Evolutionary conservation across 73 alveolate species (phyloP).

Genomic region (Paramecium primaurelia): DNA sequence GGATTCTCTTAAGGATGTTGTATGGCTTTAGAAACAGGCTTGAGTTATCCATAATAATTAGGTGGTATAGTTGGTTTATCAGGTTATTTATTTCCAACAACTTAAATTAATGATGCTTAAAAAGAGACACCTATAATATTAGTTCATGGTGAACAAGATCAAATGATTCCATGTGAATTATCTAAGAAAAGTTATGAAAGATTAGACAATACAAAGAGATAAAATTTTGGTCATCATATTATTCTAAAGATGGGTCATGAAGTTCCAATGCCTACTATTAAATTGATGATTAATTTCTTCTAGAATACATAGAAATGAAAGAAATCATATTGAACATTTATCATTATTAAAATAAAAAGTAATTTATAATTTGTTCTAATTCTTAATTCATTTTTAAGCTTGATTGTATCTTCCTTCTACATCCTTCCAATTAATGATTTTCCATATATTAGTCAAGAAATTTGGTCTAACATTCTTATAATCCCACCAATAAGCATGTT

Average conservation of each 20-base stretch:
- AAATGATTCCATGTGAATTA: not conserved
- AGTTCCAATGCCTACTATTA: not conserved
- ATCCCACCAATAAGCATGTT: conserved; percentile 88
- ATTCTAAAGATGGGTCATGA: not conserved
- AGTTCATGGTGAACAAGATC: not conserved
- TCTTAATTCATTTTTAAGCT: conserved; percentile 58
- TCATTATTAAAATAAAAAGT: not conserved
- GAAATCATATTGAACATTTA: not conserved
- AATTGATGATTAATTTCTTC: not conserved
- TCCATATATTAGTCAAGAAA: conserved; percentile 83
- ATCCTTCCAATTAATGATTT: conserved; percentile 87
- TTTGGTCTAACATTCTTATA: conserved; percentile 80
- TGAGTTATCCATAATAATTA: not conserved
- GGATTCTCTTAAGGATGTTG: conserved; percentile 55
- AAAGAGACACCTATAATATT: not conserved
- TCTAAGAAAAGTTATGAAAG: not conserved
- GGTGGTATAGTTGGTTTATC: conserved; percentile 33
- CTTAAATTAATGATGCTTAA: not conserved
- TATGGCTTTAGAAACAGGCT: conserved; percentile 32
- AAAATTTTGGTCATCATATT: not conserved
- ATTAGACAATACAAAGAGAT: not conserved
- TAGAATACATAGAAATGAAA: not conserved
- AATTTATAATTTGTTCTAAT: not conserved
- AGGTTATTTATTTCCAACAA: not conserved
- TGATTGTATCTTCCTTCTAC: conserved; percentile 75